Evolutionary conservation across 1,139 yeast genomes (phyloP).

Genomic region (Geotrichum histeridarum): DNA sequence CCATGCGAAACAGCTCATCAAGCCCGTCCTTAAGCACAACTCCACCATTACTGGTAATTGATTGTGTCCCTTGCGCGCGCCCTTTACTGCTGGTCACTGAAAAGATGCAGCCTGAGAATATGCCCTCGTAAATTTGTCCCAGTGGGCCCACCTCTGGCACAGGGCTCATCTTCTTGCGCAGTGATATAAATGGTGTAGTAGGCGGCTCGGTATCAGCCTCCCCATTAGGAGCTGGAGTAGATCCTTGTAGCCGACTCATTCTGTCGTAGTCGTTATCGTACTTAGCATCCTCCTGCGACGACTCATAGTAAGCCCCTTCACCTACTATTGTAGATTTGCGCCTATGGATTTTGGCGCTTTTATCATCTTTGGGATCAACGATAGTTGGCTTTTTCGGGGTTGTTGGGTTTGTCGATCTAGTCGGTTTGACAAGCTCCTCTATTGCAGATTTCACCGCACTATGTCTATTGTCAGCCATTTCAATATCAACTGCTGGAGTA

Average conservation of each 20-base stretch:
- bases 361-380: no score
- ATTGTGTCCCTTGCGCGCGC: slow-evolving; percentile 36
- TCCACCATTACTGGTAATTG: slow-evolving; percentile 52
- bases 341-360: background rate
- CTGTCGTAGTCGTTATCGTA: background rate
- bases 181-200: background rate
- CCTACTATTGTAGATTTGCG: slow-evolving; percentile 5
- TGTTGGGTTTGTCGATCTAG: no score
- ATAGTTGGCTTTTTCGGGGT: no score
- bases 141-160: background rate
- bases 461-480: background rate
- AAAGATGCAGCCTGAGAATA: slow-evolving; percentile 43
- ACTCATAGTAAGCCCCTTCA: slow-evolving; percentile 12
- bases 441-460: no score
- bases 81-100: slow-evolving; percentile 39
- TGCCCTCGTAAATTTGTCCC: slow-evolving; percentile 18
- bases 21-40: slow-evolving; percentile 48
- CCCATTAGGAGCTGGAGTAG: background rate
- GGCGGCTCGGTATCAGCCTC: background rate
- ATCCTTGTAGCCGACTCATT: no score
- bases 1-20: slow-evolving; percentile 28
- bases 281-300: slow-evolving; percentile 3
- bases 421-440: no score
- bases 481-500: background rate
- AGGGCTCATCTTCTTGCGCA: background rate